A percentile compares a stretch with the other conserved stretches of the same genome.
These are phyloP conservation scores for Thelonectria discophora DNA, from an alignment of 2,329 filamentous ascomycete species.

Conservation along the genomic window DNA sequence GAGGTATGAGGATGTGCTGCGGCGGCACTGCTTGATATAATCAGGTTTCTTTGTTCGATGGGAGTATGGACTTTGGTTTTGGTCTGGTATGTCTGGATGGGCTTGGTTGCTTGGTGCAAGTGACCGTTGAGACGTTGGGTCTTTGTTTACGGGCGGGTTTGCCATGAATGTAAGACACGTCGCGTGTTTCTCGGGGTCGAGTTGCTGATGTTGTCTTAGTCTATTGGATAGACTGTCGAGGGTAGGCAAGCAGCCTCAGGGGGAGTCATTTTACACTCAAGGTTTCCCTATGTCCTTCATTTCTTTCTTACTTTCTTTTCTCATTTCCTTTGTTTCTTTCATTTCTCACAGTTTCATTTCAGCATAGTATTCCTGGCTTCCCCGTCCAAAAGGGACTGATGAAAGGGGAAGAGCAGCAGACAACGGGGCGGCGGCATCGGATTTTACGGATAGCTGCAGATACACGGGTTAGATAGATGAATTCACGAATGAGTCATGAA, in stretches of 20 bases:
- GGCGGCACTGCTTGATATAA: constrained; percentile 41
- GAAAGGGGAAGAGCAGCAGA: too few species aligned
- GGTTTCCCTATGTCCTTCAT: background rate
- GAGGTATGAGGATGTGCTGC: constrained; percentile 48
- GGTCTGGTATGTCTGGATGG: background rate
- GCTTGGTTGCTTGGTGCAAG: background rate
- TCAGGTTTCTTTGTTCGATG: constrained; percentile 20
- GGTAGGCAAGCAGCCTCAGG: background rate
- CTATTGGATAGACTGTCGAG: background rate
- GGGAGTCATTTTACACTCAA: background rate
- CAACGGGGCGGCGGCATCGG: too few species aligned
- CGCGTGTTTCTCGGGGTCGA: background rate
- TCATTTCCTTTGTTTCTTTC: background rate
- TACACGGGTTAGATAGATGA: too few species aligned
- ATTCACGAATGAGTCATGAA: too few species aligned
- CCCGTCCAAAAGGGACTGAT: too few species aligned
- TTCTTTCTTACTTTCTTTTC: background rate
- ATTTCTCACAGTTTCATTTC: too few species aligned
- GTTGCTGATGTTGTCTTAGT: background rate
- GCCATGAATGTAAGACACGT: background rate
- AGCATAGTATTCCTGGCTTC: too few species aligned
- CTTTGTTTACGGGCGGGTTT: background rate
- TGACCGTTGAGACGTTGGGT: background rate
- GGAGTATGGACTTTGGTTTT: constrained; percentile 5
- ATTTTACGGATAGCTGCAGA: too few species aligned